phyloP scores from a whole-genome alignment of 441 rosid genomes.

The Populus trichocarpa region DNA sequence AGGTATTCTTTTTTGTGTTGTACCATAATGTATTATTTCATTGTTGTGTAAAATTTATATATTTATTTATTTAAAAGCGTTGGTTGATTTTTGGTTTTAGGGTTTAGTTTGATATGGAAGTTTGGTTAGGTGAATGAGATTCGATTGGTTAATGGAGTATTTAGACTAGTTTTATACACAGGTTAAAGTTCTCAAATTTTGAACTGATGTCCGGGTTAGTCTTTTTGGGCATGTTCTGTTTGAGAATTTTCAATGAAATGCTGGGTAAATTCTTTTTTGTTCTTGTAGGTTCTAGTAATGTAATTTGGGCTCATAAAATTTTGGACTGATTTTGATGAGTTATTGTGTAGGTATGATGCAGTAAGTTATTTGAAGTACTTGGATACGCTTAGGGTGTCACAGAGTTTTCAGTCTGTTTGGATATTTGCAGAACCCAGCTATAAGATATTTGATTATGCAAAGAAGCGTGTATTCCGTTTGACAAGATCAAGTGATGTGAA shows the following conservation, averaged over 20 bases:
- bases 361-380: constrained; percentile 94
- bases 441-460: constrained; percentile 94
- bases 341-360: constrained; percentile 80
- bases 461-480: constrained; percentile 84
- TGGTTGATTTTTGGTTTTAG: background rate
- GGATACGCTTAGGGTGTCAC: constrained; percentile 92
- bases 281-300: background rate
- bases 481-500: constrained; percentile 48
- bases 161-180: background rate
- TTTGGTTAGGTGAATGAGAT: background rate
- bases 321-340: constrained; percentile 17
- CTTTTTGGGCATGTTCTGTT: background rate
- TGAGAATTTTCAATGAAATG: background rate
- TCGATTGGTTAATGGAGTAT: background rate
- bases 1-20: constrained; percentile 40
- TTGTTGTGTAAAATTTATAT: background rate
- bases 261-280: background rate
- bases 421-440: constrained; percentile 98
- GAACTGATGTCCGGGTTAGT: background rate
- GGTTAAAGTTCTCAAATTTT: background rate
- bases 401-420: constrained; percentile 98
- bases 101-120: background rate
- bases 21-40: background rate
- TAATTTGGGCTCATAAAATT: background rate
- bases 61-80: background rate